Evolutionary conservation across 192 early-diverging fungal species (phyloP), one percentile per base, ranked within the genome.

Genomic region (Gryganskiella cystojenkinii): DNA sequence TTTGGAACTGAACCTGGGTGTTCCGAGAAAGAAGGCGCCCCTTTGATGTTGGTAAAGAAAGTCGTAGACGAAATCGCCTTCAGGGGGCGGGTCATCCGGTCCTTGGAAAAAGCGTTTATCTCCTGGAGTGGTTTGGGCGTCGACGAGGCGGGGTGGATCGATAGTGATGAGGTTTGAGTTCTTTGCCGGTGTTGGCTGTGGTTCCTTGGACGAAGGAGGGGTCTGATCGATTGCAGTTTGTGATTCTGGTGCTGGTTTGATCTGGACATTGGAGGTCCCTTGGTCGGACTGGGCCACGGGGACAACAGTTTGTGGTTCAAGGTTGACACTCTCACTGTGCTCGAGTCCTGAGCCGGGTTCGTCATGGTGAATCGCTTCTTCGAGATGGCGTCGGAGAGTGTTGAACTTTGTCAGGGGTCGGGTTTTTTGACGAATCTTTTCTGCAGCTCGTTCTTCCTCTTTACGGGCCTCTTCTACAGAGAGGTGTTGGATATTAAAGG

Each of bases 1-100:
- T 51, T 88, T 88, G 9, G 87, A 84, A 52, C 82, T 88, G 55
- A 82, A 88, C 43, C 51, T 83, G 66, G 70, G 81, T 47, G 61
- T 67, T 15, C 80, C 83, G 35, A 80, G 58, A 57, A 67, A 70
- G 63, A 68, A 71, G 30, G 65, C 64, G 3, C 73, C 73, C 25
- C 73, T 64, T 25, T 76, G 65, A 9, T 76, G 73, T 25, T 76
- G 73, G 37, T 76, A 76, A 19, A 76, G 54, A 57, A 76, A 63
- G 17, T 76, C 73, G 47, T 76, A 76, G 3, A 76, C 65, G 49
- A 76, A 67, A 30, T 76, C 73, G 5, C 73, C 73, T 45, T 76
- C 73, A 1, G 58, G 65, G 9, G 54, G 24, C 3, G 59, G 59
- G 20, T 76, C 73, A 6, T n/a, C 45, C 3, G 52, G 47, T 50